Evolutionary conservation across 306 rosid genomes (phyloP), one percentile per base, ranked within the genome.

Genomic region (Cucumis hystrix): DNA sequence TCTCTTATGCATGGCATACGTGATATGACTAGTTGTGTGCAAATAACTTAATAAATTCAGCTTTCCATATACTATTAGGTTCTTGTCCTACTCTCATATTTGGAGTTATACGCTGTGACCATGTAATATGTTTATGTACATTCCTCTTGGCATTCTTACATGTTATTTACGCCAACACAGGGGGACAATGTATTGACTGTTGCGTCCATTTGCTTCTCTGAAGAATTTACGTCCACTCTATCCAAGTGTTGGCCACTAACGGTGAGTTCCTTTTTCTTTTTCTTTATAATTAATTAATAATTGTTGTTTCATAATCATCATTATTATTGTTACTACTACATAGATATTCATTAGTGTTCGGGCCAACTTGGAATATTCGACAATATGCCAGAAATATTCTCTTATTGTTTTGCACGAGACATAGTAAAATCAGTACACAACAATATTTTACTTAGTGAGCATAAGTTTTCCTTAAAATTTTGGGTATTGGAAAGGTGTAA

Each of bases 131-230:
- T 41, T 60, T 15, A 14, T 21, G 17, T 76, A 4, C 59, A 49
- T 63, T 17, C 37, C 30, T 77, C 61, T n/a, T 65, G 33, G 65
- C 57, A 20, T 51, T 65, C 41, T 64, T 16, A 30, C 30, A 56
- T 78, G 23, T 23, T 47, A 13, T 83, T 49, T 82, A 39, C 61
- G 21, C 81, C 37, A 77, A 3, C 20, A 28, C 90, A 95, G 97
- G 93, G 40, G 75, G 96, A 95, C 79, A 90, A 79, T 80, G 69
- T 86, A 60, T 90, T 95, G 79, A 80, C 86, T 49, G 96, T 90
- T 12, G 88, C 97, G 79, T 90, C 96, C 52, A 79, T 92, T 83
- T 78, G 91, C 87, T 92, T 92, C 89, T 83, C 90, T 2, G 86
- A 84, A 84, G 85, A 84, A 74, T 92, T 95, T 80, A 28, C 87